These are phyloP conservation scores for Coniochaeta hoffmannii DNA, from an alignment of 2,329 filamentous ascomycete genomes.

Conservation along the genomic window DNA sequence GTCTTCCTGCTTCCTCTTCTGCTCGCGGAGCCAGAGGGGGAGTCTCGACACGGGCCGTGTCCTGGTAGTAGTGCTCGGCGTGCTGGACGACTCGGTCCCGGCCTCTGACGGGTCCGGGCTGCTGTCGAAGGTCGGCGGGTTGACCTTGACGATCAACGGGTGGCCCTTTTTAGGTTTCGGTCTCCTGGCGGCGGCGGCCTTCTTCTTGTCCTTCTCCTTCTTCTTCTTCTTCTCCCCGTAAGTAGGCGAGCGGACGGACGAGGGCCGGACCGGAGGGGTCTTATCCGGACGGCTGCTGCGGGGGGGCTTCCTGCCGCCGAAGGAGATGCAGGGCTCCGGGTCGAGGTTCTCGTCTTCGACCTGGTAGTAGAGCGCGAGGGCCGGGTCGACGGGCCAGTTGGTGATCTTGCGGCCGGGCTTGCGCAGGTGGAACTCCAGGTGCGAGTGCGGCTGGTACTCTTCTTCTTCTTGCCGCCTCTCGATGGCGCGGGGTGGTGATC, in stretches of 20 bases:
- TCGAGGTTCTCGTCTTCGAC: not conserved
- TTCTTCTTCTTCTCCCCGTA: too few species aligned
- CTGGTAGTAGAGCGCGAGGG: not conserved
- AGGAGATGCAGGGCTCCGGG: not conserved
- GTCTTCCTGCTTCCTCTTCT: not conserved
- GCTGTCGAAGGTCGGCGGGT: not conserved
- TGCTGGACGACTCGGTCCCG: not conserved
- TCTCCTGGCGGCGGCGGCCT: too few species aligned
- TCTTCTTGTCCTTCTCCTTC: too few species aligned
- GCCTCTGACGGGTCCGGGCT: not conserved
- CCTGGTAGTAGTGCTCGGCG: not conserved
- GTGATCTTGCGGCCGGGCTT: conserved; percentile 3
- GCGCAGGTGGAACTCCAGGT: not conserved
- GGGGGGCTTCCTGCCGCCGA: conserved; percentile 2
- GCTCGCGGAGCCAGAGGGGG: not conserved
- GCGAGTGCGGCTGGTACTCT: not conserved
- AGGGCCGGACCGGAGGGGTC: not conserved
- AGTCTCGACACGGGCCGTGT: not conserved
- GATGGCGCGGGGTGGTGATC: not conserved
- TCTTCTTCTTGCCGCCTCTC: too few species aligned
- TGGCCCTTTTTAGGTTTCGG: not conserved
- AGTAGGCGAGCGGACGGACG: not conserved
- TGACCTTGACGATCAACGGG: not conserved
- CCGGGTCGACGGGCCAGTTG: conserved; percentile 4
- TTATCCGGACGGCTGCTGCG: not conserved